Evolutionary conservation across 768 basidiomycete species (phyloP).

Genomic region (Tephrocybe sp.): DNA sequence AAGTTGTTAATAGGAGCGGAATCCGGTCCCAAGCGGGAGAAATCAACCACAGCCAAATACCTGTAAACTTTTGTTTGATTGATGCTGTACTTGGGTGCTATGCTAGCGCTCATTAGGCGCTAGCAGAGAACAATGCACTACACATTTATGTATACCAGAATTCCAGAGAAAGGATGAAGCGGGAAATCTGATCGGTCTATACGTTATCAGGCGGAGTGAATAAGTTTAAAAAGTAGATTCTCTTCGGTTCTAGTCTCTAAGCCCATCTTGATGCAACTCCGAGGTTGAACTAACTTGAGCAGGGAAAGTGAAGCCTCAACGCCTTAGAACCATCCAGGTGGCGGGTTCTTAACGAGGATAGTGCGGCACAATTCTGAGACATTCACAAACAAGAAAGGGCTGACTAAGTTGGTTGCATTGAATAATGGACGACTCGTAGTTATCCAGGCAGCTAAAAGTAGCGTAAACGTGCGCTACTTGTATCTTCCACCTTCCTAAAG

Average conservation of each 20-base stretch:
- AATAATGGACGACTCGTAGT: too few relatives aligned
- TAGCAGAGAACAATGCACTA: not conserved
- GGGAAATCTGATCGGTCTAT: too few relatives aligned
- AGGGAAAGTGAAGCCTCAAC: too few relatives aligned
- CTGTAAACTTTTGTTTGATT: slow-evolving; percentile 12
- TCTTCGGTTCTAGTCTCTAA: too few relatives aligned
- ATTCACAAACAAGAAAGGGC: not conserved
- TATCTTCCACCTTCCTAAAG: too few relatives aligned
- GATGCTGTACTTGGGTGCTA: not conserved
- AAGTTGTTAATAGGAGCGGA: not conserved
- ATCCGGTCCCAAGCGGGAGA: slow-evolving; percentile 9
- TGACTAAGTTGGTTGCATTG: too few relatives aligned
- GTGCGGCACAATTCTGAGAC: not conserved
- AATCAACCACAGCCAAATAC: slow-evolving; percentile 26
- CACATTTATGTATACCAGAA: not conserved
- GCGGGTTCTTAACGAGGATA: not conserved
- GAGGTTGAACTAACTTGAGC: too few relatives aligned
- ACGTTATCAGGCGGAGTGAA: too few relatives aligned
- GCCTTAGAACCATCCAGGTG: not conserved
- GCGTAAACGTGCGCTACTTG: too few relatives aligned
- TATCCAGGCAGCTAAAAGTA: too few relatives aligned
- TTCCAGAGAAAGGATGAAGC: not conserved
- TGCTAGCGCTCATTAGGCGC: not conserved
- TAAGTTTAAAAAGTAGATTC: too few relatives aligned
- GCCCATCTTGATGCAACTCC: too few relatives aligned